Evolutionary conservation across 805 yeast genomes (phyloP).

Genomic region (Torulaspora delbrueckii): DNA sequence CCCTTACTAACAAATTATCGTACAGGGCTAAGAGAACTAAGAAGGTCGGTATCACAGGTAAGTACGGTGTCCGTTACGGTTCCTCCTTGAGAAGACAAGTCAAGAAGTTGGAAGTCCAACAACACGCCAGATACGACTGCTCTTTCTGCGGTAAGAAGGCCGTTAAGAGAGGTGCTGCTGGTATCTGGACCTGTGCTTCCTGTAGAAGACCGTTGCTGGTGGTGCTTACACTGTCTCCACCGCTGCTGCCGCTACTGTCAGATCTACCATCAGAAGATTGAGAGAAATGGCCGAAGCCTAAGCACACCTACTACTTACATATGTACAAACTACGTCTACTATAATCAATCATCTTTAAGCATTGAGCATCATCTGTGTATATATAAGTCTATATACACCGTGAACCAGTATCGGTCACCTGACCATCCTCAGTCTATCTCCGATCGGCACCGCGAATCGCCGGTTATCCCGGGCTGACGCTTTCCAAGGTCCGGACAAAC

Average conservation of each 20-base stretch:
- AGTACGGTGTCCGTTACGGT: conserved; percentile 99
- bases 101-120: conserved; percentile 98
- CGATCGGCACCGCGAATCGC: neutral
- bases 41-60: conserved; percentile 99
- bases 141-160: conserved; percentile 99
- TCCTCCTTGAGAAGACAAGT: conserved; percentile 99
- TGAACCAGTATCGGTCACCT: neutral
- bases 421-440: neutral
- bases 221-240: conserved; percentile 99
- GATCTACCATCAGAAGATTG: conserved; percentile 99
- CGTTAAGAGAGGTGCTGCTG: conserved; percentile 95
- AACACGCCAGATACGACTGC: conserved; percentile 98
- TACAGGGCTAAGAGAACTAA: conserved; percentile 98
- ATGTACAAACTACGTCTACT: conserved; percentile 1
- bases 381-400: neutral
- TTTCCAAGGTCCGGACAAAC: neutral
- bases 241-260: conserved; percentile 99
- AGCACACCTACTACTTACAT: conserved; percentile 22
- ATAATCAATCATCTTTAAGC: conserved; percentile 5
- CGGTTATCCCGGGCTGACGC: neutral
- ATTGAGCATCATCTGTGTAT: neutral
- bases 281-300: conserved; percentile 99
- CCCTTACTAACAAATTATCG: conserved; percentile 11
- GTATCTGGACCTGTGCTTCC: conserved; percentile 97
- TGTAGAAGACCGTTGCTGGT: conserved; percentile 98